These are phyloP conservation scores for Trematosphaeria pertusa DNA, from an alignment of 2,329 filamentous ascomycete genomes.

Conservation along the genomic window DNA sequence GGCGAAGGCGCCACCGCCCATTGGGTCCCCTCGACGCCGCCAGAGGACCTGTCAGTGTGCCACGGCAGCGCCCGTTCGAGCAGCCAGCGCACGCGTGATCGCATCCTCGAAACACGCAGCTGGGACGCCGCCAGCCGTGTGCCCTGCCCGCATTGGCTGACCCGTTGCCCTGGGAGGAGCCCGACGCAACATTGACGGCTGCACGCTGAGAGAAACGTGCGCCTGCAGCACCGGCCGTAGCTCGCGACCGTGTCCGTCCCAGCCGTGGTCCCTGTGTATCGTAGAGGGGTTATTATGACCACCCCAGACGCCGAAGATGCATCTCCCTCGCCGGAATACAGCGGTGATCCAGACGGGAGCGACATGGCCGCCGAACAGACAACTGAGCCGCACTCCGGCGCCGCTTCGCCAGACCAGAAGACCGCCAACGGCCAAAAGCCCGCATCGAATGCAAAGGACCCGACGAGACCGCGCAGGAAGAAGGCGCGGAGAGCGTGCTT, in stretches of 20 bases:
- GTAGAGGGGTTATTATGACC: slow-evolving; percentile 54
- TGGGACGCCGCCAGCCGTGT: slow-evolving; percentile 46
- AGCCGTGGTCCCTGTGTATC: slow-evolving; percentile 25
- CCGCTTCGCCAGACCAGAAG: slow-evolving; percentile 43
- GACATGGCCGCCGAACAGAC: slow-evolving; percentile 55
- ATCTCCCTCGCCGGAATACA: slow-evolving; percentile 56
- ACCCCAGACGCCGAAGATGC: slow-evolving; percentile 57
- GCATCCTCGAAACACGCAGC: slow-evolving; percentile 49
- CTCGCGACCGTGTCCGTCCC: slow-evolving; percentile 46
- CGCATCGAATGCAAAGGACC: slow-evolving; percentile 76
- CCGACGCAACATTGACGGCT: slow-evolving; percentile 48
- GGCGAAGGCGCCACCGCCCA: slow-evolving; percentile 21
- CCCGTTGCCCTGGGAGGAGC: slow-evolving; percentile 41
- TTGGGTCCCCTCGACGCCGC: slow-evolving; percentile 20
- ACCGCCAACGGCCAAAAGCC: slow-evolving; percentile 40
- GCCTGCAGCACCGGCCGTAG: slow-evolving; percentile 37
- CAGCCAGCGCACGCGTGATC: slow-evolving; percentile 51
- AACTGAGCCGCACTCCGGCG: slow-evolving; percentile 46
- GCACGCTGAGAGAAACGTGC: slow-evolving; percentile 51
- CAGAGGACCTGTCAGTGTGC: slow-evolving; percentile 40
- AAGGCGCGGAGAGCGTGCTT: slow-evolving; percentile 95
- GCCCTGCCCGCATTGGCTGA: slow-evolving; percentile 45
- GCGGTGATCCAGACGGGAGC: slow-evolving; percentile 48
- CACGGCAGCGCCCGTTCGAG: slow-evolving; percentile 45
- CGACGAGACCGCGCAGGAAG: slow-evolving; percentile 85